These are phyloP conservation scores for Colletotrichum sp. DNA, from an alignment of 2,329 filamentous ascomycete species.

Conservation along the genomic window DNA sequence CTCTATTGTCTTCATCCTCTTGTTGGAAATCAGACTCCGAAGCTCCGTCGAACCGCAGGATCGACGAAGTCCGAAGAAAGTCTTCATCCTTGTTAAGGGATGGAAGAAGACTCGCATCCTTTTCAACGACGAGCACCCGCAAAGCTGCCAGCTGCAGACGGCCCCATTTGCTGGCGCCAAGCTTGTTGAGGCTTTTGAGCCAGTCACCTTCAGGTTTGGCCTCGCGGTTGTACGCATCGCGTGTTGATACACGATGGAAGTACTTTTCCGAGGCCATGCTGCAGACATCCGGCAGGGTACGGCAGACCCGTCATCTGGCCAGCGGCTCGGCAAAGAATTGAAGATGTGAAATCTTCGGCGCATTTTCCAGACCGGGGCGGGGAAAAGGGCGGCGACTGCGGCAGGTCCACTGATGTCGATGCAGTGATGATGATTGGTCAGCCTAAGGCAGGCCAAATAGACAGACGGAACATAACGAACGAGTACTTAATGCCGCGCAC, in stretches of 20 bases:
- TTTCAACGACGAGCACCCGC: not conserved
- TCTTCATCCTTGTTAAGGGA: not conserved
- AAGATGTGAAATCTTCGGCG: not conserved
- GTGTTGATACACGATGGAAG: not conserved
- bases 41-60: not conserved
- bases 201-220: not conserved
- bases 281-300: not conserved
- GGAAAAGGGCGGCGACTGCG: not conserved
- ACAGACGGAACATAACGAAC: too few relatives aligned
- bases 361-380: not conserved
- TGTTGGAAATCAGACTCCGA: not conserved
- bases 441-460: too few relatives aligned
- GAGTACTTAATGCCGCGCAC: too few relatives aligned
- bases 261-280: not conserved
- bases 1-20: not conserved
- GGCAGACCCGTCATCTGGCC: not conserved
- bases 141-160: not conserved
- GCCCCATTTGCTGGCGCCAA: not conserved
- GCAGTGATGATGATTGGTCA: too few relatives aligned
- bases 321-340: not conserved
- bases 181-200: not conserved
- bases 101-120: not conserved
- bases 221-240: not conserved
- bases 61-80: not conserved
- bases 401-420: accelerated